These are phyloP conservation scores for Boletus reticuloceps DNA, from an alignment of 768 basidiomycete genomes.

Conservation along the genomic window DNA sequence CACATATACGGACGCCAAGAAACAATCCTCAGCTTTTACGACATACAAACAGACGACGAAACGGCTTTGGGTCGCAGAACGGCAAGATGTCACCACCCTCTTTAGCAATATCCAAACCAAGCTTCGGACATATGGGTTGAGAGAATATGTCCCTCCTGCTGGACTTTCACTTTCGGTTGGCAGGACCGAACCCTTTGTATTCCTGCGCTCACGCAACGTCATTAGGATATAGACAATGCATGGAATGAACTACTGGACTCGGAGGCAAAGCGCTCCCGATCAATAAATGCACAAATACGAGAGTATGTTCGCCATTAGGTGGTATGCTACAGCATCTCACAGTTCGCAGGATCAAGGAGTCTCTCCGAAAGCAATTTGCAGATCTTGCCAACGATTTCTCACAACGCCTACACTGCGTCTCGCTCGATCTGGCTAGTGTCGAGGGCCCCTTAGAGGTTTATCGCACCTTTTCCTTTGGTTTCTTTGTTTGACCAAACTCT, in stretches of 20 bases:
- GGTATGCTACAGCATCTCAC: background rate
- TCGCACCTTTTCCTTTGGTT: conserved; percentile 2
- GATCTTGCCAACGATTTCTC: conserved; percentile 76
- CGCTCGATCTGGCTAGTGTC: conserved; percentile 68
- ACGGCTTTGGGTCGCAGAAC: conserved; percentile 84
- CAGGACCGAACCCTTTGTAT: background rate
- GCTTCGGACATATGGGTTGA: conserved; percentile 83
- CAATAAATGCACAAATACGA: conserved; percentile 88
- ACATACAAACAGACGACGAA: conserved; percentile 85
- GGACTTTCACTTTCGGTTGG: conserved; percentile 63
- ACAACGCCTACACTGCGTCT: conserved; percentile 59
- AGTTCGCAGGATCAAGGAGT: conserved; percentile 70
- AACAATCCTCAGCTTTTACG: conserved; percentile 67
- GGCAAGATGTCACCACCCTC: conserved; percentile 81
- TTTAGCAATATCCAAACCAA: conserved; percentile 95
- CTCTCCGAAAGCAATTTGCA: conserved; percentile 74
- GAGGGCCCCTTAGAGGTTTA: conserved; percentile 74
- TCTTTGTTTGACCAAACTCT: conserved; percentile 6
- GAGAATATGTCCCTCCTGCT: conserved; percentile 75
- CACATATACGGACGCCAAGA: conserved; percentile 80
- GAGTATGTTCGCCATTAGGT: conserved; percentile 52
- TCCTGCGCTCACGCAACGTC: conserved; percentile 9
- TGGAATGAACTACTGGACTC: conserved; percentile 73
- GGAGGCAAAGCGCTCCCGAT: conserved; percentile 74
- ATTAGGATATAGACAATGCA: conserved; percentile 65